phyloP scores from a whole-genome alignment of 306 rosid species.

The Begonia fuchsioides region DNA sequence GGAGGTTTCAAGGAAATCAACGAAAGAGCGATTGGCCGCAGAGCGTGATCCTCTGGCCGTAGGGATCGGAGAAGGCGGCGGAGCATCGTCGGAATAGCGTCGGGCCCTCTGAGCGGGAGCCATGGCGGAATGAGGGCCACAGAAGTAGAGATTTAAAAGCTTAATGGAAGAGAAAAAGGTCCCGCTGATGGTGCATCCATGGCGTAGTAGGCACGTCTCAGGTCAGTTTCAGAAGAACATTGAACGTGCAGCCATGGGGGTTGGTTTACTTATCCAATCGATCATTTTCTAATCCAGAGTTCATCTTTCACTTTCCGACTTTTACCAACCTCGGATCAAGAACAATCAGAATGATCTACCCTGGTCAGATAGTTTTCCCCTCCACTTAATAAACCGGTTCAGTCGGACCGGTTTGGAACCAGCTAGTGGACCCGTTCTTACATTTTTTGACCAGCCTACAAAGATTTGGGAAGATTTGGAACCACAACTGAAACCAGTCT shows the following conservation, averaged over 20 bases:
- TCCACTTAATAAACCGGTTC: no score
- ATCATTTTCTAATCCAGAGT: no score
- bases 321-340: no score
- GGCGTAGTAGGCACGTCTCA: slow-evolving; percentile 26
- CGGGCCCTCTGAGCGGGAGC: slow-evolving; percentile 19
- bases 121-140: slow-evolving; percentile 16
- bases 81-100: slow-evolving; percentile 12
- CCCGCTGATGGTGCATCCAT: slow-evolving; percentile 15
- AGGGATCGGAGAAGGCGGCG: slow-evolving; percentile 71
- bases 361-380: no score
- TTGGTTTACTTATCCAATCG: not conserved
- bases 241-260: not conserved
- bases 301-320: no score
- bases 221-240: not conserved
- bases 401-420: no score
- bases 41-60: slow-evolving; percentile 59
- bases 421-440: no score
- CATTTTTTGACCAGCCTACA: no score
- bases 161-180: slow-evolving; percentile 6
- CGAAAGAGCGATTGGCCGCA: slow-evolving; percentile 42
- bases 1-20: slow-evolving; percentile 32
- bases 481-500: no score
- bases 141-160: no score
- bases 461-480: no score
- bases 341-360: no score